Evolutionary conservation across 2,329 filamentous ascomycete species (phyloP).

Genomic region (Xylariaceae sp.): DNA sequence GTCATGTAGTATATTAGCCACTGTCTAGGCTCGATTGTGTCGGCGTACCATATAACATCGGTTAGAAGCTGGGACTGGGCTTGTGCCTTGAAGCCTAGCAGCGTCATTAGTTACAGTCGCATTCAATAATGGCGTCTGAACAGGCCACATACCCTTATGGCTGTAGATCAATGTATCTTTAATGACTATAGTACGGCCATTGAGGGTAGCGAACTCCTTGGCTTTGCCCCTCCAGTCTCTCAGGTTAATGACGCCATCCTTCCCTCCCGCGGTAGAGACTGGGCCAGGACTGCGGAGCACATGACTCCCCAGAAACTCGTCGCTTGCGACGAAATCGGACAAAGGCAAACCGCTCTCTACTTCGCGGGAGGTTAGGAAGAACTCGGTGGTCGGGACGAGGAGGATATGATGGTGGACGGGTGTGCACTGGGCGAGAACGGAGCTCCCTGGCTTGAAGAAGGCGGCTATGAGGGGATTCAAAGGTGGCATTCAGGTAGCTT

Average conservation of each 20-base stretch:
- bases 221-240: slow-evolving; percentile 89
- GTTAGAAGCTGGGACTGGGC: slow-evolving; percentile 83
- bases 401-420: slow-evolving; percentile 90
- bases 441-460: slow-evolving; percentile 84
- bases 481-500: slow-evolving; percentile 79
- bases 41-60: slow-evolving; percentile 84
- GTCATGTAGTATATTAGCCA: slow-evolving; percentile 98
- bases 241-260: slow-evolving; percentile 59
- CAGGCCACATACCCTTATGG: slow-evolving; percentile 71
- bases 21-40: slow-evolving; percentile 82
- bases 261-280: slow-evolving; percentile 48
- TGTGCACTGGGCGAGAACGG: slow-evolving; percentile 83
- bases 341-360: slow-evolving; percentile 74
- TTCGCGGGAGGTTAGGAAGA: slow-evolving; percentile 82
- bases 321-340: slow-evolving; percentile 76
- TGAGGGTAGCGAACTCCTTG: slow-evolving; percentile 88
- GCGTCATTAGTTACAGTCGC: slow-evolving; percentile 13
- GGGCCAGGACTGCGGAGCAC: slow-evolving; percentile 74
- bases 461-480: slow-evolving; percentile 97
- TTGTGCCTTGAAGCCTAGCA: slow-evolving; percentile 78
- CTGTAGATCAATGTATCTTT: slow-evolving; percentile 92
- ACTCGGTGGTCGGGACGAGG: slow-evolving; percentile 88
- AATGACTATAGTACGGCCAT: slow-evolving; percentile 87
- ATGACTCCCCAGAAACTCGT: slow-evolving; percentile 96
- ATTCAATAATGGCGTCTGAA: slow-evolving; percentile 22